Evolutionary conservation across 306 rosid species (phyloP).

Genomic region (Prunus davidiana): DNA sequence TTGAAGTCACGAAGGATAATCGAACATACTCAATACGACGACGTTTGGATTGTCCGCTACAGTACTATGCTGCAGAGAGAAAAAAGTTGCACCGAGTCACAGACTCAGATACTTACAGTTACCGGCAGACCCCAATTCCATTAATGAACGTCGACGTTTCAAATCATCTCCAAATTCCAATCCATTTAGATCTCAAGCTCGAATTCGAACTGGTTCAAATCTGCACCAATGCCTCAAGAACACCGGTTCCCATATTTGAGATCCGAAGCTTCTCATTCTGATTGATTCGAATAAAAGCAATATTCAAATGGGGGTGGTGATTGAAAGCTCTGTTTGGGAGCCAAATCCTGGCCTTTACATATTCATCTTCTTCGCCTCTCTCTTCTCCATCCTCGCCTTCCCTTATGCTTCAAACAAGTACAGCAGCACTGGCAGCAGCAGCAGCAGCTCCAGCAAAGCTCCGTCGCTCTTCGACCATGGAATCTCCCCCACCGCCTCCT

Average conservation of each 20-base stretch:
- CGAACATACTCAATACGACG: too few species aligned
- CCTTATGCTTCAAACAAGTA: slow-evolving; percentile 42
- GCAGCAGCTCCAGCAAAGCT: slow-evolving; percentile 28
- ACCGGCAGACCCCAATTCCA: not conserved
- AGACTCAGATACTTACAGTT: too few species aligned
- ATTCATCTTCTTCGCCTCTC: slow-evolving; percentile 60
- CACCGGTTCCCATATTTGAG: slow-evolving; percentile 20
- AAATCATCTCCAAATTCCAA: too few species aligned
- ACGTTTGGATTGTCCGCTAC: too few species aligned
- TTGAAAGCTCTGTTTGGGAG: slow-evolving; percentile 80
- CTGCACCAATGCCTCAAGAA: slow-evolving; percentile 1
- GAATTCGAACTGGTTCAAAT: not conserved
- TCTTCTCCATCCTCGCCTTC: slow-evolving; percentile 55
- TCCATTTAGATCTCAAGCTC: slow-evolving; percentile 7
- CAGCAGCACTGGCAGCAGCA: not conserved
- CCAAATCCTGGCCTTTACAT: slow-evolving; percentile 56
- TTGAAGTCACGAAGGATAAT: too few species aligned
- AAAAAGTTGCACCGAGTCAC: too few species aligned
- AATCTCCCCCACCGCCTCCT: slow-evolving; percentile 45
- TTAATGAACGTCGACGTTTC: too few species aligned
- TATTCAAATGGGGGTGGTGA: slow-evolving; percentile 64
- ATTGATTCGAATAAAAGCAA: not conserved
- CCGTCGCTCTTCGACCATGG: slow-evolving; percentile 72
- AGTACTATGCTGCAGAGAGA: too few species aligned
- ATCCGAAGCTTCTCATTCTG: slow-evolving; percentile 20